These are phyloP conservation scores for Cerioporus squamosus DNA, from an alignment of 1,284 basidiomycete species.

Conservation along the genomic window DNA sequence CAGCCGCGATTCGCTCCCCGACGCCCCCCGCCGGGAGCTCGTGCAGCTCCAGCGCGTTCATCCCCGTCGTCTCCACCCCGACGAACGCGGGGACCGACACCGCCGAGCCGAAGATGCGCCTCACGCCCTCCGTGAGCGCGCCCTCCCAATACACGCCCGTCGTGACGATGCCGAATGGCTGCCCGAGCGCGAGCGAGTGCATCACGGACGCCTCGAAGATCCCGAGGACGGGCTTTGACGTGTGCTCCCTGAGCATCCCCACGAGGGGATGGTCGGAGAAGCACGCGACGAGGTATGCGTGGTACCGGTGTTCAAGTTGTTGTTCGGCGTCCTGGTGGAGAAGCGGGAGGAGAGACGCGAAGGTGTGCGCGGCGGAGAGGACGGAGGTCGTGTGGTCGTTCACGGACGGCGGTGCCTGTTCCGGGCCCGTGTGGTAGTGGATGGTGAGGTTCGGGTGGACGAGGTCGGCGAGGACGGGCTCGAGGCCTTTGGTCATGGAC, in stretches of 20 bases:
- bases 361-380: constrained; percentile 41
- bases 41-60: constrained; percentile 48
- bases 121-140: constrained; percentile 34
- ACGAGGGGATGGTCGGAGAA: constrained; percentile 55
- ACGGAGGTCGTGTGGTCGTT: constrained; percentile 43
- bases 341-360: constrained; percentile 31
- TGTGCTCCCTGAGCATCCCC: constrained; percentile 41
- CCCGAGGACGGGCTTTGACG: constrained; percentile 41
- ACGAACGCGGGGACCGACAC: constrained; percentile 36
- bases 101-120: constrained; percentile 25
- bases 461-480: constrained; percentile 40
- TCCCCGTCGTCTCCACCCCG: constrained; percentile 48
- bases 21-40: constrained; percentile 39
- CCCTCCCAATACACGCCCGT: constrained; percentile 50
- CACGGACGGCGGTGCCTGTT: constrained; percentile 43
- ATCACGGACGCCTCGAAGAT: constrained; percentile 53
- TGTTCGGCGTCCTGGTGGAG: background rate
- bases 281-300: constrained; percentile 51
- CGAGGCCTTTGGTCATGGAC: constrained; percentile 42
- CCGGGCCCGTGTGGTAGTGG: constrained; percentile 43
- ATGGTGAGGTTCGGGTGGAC: constrained; percentile 21
- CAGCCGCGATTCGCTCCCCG: constrained; percentile 38
- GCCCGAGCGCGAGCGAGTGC: constrained; percentile 36
- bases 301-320: background rate
- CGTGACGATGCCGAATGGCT: constrained; percentile 51